Evolutionary conservation across 768 basidiomycete species (phyloP).

Genomic region (Obba rivulosa): DNA sequence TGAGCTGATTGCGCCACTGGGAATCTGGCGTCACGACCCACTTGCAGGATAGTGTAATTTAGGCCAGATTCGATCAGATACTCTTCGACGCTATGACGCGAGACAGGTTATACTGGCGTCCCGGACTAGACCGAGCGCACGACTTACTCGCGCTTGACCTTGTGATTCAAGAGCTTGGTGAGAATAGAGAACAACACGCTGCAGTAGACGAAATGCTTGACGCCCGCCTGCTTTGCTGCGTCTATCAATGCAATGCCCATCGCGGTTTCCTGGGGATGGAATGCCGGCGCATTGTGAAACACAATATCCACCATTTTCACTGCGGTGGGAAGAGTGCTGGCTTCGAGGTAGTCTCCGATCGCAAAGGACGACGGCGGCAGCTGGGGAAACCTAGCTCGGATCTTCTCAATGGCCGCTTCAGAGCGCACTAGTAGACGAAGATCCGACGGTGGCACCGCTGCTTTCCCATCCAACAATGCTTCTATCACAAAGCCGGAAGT

Average conservation of each 20-base stretch:
- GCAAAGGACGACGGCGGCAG: slow-evolving; percentile 16
- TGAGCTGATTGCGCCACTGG: neutral
- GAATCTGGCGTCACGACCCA: slow-evolving; percentile 4
- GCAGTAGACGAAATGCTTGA: slow-evolving; percentile 29
- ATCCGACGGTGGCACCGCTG: slow-evolving; percentile 5
- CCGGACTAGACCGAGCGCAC: neutral
- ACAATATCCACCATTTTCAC: slow-evolving; percentile 20
- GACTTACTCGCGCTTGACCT: slow-evolving; percentile 18
- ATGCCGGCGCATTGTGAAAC: slow-evolving; percentile 24
- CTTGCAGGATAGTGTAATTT: slow-evolving; percentile 32
- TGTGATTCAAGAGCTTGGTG: slow-evolving; percentile 25
- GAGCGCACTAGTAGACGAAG: slow-evolving; percentile 23
- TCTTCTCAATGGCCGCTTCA: slow-evolving; percentile 9
- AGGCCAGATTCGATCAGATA: slow-evolving; percentile 32
- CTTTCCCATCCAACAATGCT: slow-evolving; percentile 9
- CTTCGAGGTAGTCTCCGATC: slow-evolving; percentile 21
- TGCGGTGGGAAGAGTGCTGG: slow-evolving; percentile 16
- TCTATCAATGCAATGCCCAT: slow-evolving; percentile 29
- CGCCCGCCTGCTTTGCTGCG: slow-evolving; percentile 26
- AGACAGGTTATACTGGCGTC: neutral
- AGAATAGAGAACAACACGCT: slow-evolving; percentile 27
- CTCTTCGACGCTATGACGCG: slow-evolving; percentile 25
- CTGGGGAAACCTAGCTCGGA: slow-evolving; percentile 10
- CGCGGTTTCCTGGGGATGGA: slow-evolving; percentile 24
- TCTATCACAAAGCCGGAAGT: slow-evolving; percentile 18